Base-by-base conservation (phyloP, 2,329 filamentous ascomycete species). In the Talaromyces sp. region DNA sequence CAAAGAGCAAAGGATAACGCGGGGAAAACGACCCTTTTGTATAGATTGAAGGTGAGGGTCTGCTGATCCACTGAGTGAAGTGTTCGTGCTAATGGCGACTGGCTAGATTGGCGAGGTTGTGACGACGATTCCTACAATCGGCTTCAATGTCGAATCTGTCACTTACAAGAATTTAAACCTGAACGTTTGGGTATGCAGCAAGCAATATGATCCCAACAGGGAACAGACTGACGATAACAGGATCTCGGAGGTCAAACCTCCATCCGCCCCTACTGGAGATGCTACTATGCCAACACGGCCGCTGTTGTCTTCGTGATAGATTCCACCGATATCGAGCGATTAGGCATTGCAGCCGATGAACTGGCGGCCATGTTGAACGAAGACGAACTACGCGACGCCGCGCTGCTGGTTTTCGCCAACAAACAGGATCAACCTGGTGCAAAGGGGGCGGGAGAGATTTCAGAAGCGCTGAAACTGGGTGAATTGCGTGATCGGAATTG, bases 291-390 rank as follows among this genome's bases (percentile, higher is more conserved):
- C 75, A 98, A 99, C 81, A 99, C 95, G 0, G 93, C 95, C 33
- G 95, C 95, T 18, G 95, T 99, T 68, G 93, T 99, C 72, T 99
- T 99, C 81, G 95, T 99, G 66, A 93, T 99, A 73, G 95, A 99
- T 77, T 95, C 90, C 46, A 99, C 95, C 69, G 95, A 99, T 83
- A 96, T 98, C 73, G 93, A 98, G 73, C 90, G 95, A 67, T 81
- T 99, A 68, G 88, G 92, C 68, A 99, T 93, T 21, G 95, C 95
- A 2, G 88, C 92, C 2, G 95, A 98, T 75, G 95, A 99, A 79
- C 81, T 99, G 62, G 86, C 89, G 63, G 91, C 93, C 16, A 99
- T 99, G 95, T 80, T 99, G 66, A 96, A 96, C 73, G 95, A 99
- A 79, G 95, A 98, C 68, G 93, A 99, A 78, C 84, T 99, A 61